These are phyloP conservation scores for Scytalidium lignicola DNA, from an alignment of 2,329 filamentous ascomycete species.

Conservation along the genomic window DNA sequence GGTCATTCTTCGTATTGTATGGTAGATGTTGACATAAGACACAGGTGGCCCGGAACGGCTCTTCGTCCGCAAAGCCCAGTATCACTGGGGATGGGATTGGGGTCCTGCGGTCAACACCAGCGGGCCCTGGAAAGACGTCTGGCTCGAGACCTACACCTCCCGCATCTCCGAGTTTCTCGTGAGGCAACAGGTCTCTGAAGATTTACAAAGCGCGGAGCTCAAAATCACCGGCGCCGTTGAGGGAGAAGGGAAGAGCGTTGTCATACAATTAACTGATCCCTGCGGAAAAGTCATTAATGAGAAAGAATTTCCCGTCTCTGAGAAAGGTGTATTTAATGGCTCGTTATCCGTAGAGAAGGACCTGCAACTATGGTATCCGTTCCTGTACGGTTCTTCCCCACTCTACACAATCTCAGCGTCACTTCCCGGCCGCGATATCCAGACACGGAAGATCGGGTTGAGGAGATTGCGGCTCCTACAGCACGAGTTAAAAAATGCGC, in stretches of 20 bases:
- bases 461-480: too few relatives aligned
- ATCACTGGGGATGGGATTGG: slow-evolving; percentile 64
- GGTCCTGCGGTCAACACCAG: slow-evolving; percentile 55
- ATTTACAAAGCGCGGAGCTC: slow-evolving; percentile 14
- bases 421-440: neutral
- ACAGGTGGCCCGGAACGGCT: neutral
- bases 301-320: slow-evolving; percentile 39
- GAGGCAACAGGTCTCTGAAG: slow-evolving; percentile 9
- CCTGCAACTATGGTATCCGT: slow-evolving; percentile 69
- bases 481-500: neutral
- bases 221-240: slow-evolving; percentile 38
- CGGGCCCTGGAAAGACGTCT: slow-evolving; percentile 60
- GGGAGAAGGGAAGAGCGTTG: too few relatives aligned
- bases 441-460: too few relatives aligned
- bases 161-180: slow-evolving; percentile 4
- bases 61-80: slow-evolving; percentile 58
- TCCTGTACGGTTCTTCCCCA: slow-evolving; percentile 65
- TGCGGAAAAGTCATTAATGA: slow-evolving; percentile 41
- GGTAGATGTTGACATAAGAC: too few relatives aligned
- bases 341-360: slow-evolving; percentile 37
- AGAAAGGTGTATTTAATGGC: slow-evolving; percentile 23
- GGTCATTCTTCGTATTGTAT: too few relatives aligned
- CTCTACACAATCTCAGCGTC: slow-evolving; percentile 50
- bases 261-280: slow-evolving; percentile 35
- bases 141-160: slow-evolving; percentile 49